Evolutionary conservation across 306 rosid species (phyloP), one percentile per base, ranked within the genome.

Genomic region (Pachyrhizus erosus): DNA sequence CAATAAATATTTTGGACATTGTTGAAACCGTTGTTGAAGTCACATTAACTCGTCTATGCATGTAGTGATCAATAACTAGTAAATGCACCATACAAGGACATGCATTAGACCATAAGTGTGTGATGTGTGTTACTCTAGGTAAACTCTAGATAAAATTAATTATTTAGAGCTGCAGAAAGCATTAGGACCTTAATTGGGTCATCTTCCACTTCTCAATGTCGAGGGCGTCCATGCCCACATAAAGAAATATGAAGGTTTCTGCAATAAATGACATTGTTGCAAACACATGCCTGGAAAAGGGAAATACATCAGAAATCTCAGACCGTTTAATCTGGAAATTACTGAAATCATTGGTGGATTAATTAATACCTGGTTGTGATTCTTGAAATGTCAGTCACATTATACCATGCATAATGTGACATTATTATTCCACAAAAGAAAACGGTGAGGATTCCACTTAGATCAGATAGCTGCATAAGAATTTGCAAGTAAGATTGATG

Each of bases 371-470:
- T 91, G 85, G 91, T 90, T 80, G 98, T 87, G 87, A 87, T 87
- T 88, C 91, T 91, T 79, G 99, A 91, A 79, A 49, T 88, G 66
- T 89, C 91, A 23, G 93, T 88, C 68, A 95, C 86, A 39, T 95
- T 91, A 77, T 91, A 89, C 94, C 97, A 95, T 11, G 96, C 98
- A 80, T 91, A 95, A 77, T 91, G 98, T 13, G 98, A 95, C 97
- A 95, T 93, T 73, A 93, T 55, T 88, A 95, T 84, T 73, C 97
- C 99, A 70, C 98, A 91, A 75, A 95, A 95, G 97, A 95, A 95
- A 78, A 95, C 94, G 3, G 98, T 95, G 85, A 95, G 98, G 74
- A 95, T 95, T 85, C 99, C 99, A 82, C 99, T 95, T 73, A 95
- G 90, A 57, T 88, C 88, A 39, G 86, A 69, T 77, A 93, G 80